phyloP scores from a whole-genome alignment of 768 basidiomycete genomes.

The Suillus tomentosus region DNA sequence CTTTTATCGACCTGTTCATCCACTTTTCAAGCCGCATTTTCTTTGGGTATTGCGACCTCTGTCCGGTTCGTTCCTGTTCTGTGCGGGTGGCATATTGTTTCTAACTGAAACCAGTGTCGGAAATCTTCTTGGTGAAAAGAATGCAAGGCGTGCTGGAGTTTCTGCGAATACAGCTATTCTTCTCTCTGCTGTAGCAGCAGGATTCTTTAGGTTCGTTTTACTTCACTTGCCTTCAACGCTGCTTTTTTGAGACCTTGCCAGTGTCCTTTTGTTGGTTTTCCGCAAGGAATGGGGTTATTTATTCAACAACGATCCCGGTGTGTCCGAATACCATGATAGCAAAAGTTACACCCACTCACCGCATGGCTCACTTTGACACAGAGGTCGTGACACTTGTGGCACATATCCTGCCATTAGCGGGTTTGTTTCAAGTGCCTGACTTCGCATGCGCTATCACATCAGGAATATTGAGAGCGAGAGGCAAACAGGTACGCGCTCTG shows the following conservation, averaged over 20 bases:
- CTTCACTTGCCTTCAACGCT: not conserved
- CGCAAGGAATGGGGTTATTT: conserved; percentile 70
- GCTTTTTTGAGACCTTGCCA: conserved; percentile 24
- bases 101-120: conserved; percentile 59
- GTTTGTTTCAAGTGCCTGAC: conserved; percentile 83
- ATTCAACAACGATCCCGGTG: conserved; percentile 70
- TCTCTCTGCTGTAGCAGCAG: conserved; percentile 60
- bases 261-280: conserved; percentile 58
- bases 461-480: conserved; percentile 81
- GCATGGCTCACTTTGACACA: conserved; percentile 10
- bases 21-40: conserved; percentile 82
- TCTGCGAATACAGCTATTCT: conserved; percentile 67
- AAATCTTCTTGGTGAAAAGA: conserved; percentile 82
- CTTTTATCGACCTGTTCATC: conserved; percentile 73
- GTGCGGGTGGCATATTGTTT: not conserved
- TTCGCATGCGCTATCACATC: conserved; percentile 67
- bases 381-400: conserved; percentile 45
- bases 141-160: conserved; percentile 69
- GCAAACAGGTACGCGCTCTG: conserved; percentile 59
- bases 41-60: conserved; percentile 78
- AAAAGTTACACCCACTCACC: not conserved
- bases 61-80: conserved; percentile 58
- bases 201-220: conserved; percentile 55
- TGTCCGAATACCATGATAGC: conserved; percentile 10
- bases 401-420: conserved; percentile 71